Percentiles rank a stretch among this genome's conserved stretches.
Conservation (phyloP, 148 eudicot genomes). For the Nepenthes gracilis region DNA sequence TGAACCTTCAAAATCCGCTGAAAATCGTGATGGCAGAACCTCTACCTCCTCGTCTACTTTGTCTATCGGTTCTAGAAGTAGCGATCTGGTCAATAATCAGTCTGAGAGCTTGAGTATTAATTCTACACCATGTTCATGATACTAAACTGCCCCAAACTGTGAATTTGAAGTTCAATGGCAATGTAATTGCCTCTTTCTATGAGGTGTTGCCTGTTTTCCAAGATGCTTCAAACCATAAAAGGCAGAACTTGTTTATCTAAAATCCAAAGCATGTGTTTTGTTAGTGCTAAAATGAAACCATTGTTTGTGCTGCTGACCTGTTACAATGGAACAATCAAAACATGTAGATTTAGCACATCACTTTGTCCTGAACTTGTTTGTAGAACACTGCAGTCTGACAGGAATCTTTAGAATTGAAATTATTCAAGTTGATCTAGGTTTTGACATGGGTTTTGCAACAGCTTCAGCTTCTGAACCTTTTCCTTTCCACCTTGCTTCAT, state of each 20-base stretch:
- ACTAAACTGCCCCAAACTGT: neutral
- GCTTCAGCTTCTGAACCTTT: no score
- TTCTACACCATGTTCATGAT: neutral
- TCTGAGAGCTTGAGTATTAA: neutral
- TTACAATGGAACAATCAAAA: no score
- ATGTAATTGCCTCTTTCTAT: neutral
- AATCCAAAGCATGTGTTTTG: conserved; percentile 1
- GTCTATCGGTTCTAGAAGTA: neutral
- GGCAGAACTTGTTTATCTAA: conserved; percentile 6
- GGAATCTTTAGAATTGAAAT: no score
- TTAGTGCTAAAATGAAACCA: no score
- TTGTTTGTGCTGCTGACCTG: no score
- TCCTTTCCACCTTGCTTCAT: no score
- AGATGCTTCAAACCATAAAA: conserved; percentile 2
- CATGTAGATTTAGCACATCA: no score
- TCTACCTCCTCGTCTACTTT: conserved; percentile 2
- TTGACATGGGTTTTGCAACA: no score
- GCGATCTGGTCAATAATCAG: conserved; percentile 1
- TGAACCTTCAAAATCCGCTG: conserved; percentile 5
- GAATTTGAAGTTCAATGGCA: conserved; percentile 4
- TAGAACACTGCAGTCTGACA: no score
- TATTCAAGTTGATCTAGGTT: no score
- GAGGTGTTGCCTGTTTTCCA: conserved; percentile 3
- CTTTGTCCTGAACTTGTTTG: no score
- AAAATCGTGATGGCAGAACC: conserved; percentile 5